Conservation (phyloP, 2,329 filamentous ascomycete genomes). For the Cucurbitaria berberidis region DNA sequence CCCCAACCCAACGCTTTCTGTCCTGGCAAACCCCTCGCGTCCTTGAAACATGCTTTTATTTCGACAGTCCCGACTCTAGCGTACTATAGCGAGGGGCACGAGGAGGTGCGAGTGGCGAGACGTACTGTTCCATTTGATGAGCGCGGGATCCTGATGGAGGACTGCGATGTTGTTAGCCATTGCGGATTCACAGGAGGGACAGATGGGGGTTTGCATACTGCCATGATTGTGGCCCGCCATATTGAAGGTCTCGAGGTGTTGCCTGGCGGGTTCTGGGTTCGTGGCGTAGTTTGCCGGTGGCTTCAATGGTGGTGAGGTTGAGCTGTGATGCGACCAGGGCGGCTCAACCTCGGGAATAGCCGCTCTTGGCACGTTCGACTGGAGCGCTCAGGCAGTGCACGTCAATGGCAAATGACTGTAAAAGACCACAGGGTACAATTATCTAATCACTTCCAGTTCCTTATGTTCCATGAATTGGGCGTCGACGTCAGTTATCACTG, state of each 20-base stretch:
- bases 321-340: constrained; percentile 24
- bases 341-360: constrained; percentile 20
- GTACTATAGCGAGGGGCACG: not conserved
- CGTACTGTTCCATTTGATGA: constrained; percentile 62
- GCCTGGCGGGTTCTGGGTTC: constrained; percentile 20
- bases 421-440: no score
- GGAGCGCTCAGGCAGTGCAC: not conserved
- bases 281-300: constrained; percentile 5
- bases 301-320: constrained; percentile 15
- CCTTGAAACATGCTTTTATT: not conserved
- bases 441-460: no score
- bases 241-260: constrained; percentile 21
- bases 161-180: constrained; percentile 47
- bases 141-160: constrained; percentile 61
- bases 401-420: not conserved
- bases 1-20: not conserved
- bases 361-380: constrained; percentile 21
- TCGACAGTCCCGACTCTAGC: not conserved
- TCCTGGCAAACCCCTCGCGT: not conserved
- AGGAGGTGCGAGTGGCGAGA: constrained; percentile 25
- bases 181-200: constrained; percentile 10
- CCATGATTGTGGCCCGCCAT: constrained; percentile 40
- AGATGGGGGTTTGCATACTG: constrained; percentile 17
- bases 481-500: no score
- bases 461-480: no score